Evolutionary conservation across 2,329 filamentous ascomycete species (phyloP).

Genomic region (Ascomycota sp.): DNA sequence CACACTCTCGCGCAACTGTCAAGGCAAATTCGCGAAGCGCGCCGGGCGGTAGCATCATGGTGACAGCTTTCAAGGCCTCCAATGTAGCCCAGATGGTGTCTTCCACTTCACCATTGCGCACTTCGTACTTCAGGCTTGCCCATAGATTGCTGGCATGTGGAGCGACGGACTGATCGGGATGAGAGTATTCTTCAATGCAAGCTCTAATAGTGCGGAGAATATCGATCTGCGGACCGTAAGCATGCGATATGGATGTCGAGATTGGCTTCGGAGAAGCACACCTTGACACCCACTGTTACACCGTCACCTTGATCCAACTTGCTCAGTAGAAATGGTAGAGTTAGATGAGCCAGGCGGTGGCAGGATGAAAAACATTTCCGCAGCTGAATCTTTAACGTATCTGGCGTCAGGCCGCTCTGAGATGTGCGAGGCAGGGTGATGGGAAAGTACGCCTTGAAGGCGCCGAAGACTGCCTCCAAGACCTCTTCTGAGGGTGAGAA

Average conservation of each 20-base stretch:
- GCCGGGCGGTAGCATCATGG: constrained; percentile 22
- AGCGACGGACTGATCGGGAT: constrained; percentile 23
- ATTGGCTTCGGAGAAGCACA: constrained; percentile 3
- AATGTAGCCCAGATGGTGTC: constrained; percentile 36
- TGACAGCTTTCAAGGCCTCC: constrained; percentile 29
- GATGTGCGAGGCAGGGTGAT: constrained; percentile 33
- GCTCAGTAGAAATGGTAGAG: constrained; percentile 32
- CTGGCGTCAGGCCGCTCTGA: constrained; percentile 30
- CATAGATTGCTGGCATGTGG: constrained; percentile 32
- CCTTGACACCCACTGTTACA: constrained; percentile 37
- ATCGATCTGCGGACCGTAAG: constrained; percentile 20
- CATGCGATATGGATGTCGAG: background rate
- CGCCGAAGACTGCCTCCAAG: constrained; percentile 28
- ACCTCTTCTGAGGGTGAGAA: constrained; percentile 25
- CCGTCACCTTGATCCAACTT: constrained; percentile 39
- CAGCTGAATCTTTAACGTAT: constrained; percentile 32
- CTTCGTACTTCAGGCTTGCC: constrained; percentile 41
- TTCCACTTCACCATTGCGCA: constrained; percentile 37
- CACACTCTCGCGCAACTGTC: constrained; percentile 29
- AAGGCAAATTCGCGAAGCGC: constrained; percentile 24
- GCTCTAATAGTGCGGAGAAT: constrained; percentile 34
- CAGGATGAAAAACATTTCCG: constrained; percentile 33
- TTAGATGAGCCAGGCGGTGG: constrained; percentile 20
- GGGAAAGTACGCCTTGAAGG: constrained; percentile 39
- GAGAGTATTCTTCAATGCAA: constrained; percentile 27